Conservation (phyloP, 2,329 filamentous ascomycete species). For the Monosporascus sp. region DNA sequence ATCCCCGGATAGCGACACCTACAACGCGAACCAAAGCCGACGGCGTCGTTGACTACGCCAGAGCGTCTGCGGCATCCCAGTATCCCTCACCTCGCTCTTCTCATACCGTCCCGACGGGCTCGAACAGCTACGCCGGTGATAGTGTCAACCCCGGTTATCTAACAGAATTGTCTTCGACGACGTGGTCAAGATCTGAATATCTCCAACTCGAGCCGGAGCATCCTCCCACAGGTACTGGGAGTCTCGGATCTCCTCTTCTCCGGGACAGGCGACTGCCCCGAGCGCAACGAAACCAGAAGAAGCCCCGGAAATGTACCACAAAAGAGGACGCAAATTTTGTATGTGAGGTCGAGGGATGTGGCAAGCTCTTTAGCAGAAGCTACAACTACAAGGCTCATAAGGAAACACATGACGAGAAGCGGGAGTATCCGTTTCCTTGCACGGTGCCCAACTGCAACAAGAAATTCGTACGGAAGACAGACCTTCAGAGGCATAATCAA, state of each 20-base stretch:
- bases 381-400: slow-evolving; percentile 87
- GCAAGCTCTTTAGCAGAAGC: slow-evolving; percentile 72
- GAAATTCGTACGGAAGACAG: slow-evolving; percentile 77
- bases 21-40: slow-evolving; percentile 37
- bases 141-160: slow-evolving; percentile 30
- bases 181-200: slow-evolving; percentile 36
- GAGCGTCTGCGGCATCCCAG: slow-evolving; percentile 30
- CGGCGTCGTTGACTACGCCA: slow-evolving; percentile 27
- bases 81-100: slow-evolving; percentile 36
- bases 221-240: slow-evolving; percentile 23
- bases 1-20: slow-evolving; percentile 24
- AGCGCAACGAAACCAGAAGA: slow-evolving; percentile 27
- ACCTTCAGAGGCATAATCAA: slow-evolving; percentile 59
- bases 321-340: slow-evolving; percentile 66
- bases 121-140: slow-evolving; percentile 20
- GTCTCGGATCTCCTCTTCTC: slow-evolving; percentile 17
- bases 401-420: slow-evolving; percentile 72
- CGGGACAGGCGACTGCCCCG: slow-evolving; percentile 24
- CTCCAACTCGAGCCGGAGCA: slow-evolving; percentile 27
- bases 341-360: slow-evolving; percentile 65
- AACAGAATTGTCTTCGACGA: slow-evolving; percentile 29
- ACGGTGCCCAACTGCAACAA: slow-evolving; percentile 59
- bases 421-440: slow-evolving; percentile 68
- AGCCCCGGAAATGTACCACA: slow-evolving; percentile 51
- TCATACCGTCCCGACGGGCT: slow-evolving; percentile 27